These are phyloP conservation scores for Chrysophaeum taylorii DNA, from an alignment of 352 stramenopile species.

Conservation along the genomic window DNA sequence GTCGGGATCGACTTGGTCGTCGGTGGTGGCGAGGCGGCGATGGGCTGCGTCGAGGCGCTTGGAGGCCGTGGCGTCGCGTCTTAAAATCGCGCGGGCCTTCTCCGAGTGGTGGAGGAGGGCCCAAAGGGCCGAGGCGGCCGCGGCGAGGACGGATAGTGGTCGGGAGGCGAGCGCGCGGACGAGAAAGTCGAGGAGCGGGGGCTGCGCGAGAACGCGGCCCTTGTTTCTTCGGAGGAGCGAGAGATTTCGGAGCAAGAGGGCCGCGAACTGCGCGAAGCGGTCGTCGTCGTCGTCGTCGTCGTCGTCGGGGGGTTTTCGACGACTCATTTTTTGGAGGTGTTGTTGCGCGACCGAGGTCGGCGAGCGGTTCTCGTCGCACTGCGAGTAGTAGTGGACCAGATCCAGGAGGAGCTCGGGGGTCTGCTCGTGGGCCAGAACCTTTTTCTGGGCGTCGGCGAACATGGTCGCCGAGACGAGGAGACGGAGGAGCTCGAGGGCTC, in stretches of 20 bases:
- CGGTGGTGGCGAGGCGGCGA: no score
- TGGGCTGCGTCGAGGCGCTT: no score
- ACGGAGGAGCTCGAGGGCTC: neutral
- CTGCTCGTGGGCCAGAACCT: neutral
- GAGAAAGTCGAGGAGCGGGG: neutral
- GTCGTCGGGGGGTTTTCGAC: neutral
- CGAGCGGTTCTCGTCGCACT: neutral
- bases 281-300: neutral
- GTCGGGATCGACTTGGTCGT: no score
- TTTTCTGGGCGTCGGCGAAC: neutral
- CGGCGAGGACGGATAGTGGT: neutral
- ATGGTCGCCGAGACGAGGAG: neutral
- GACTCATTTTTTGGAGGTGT: neutral
- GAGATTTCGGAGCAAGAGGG: neutral
- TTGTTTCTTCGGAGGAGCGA: constrained; percentile 1
- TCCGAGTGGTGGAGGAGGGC: constrained; percentile 8
- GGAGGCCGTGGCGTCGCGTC: neutral
- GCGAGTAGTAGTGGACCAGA: neutral
- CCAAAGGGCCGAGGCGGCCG: constrained; percentile 1
- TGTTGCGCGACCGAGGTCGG: neutral
- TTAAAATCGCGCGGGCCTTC: neutral
- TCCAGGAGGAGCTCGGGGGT: neutral
- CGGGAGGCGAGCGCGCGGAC: neutral
- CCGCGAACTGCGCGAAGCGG: neutral
- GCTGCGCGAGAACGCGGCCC: constrained; percentile 5